These are phyloP conservation scores for Eremomyces bilateralis DNA, from an alignment of 495 filamentous ascomycete genomes.

Conservation along the genomic window DNA sequence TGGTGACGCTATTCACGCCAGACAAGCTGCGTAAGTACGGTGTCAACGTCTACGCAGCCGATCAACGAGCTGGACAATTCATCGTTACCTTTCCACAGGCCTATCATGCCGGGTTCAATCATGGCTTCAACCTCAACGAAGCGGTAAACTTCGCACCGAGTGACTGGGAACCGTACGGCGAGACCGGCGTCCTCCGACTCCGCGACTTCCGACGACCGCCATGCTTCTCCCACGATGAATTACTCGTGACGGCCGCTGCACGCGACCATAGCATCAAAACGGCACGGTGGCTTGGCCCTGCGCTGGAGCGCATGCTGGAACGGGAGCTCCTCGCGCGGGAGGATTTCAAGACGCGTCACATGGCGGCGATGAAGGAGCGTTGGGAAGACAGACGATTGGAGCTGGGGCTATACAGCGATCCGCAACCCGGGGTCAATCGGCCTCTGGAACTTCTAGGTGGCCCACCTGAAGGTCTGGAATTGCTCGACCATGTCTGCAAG, in stretches of 20 bases:
- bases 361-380: constrained; percentile 11
- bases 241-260: constrained; percentile 70
- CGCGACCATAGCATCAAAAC: constrained; percentile 67
- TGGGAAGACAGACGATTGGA: too few species aligned
- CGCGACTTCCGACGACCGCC: constrained; percentile 78
- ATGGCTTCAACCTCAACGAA: constrained; percentile 91
- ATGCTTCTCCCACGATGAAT: constrained; percentile 92
- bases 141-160: constrained; percentile 92
- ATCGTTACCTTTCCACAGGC: constrained; percentile 49
- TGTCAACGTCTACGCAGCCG: constrained; percentile 75
- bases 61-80: constrained; percentile 88
- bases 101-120: constrained; percentile 31
- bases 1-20: constrained; percentile 83
- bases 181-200: constrained; percentile 64
- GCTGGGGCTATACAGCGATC: too few species aligned
- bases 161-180: constrained; percentile 94
- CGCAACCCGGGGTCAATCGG: too few species aligned
- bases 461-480: too few species aligned
- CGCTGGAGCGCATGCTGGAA: constrained; percentile 50
- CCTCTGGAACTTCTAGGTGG: too few species aligned
- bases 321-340: constrained; percentile 49
- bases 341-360: constrained; percentile 43
- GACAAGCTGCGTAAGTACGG: constrained; percentile 90
- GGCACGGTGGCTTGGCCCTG: constrained; percentile 83
- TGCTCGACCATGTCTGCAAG: constrained; percentile 27